These are phyloP conservation scores for Chaetomium tenue DNA, from an alignment of 495 filamentous ascomycete species.

Conservation along the genomic window DNA sequence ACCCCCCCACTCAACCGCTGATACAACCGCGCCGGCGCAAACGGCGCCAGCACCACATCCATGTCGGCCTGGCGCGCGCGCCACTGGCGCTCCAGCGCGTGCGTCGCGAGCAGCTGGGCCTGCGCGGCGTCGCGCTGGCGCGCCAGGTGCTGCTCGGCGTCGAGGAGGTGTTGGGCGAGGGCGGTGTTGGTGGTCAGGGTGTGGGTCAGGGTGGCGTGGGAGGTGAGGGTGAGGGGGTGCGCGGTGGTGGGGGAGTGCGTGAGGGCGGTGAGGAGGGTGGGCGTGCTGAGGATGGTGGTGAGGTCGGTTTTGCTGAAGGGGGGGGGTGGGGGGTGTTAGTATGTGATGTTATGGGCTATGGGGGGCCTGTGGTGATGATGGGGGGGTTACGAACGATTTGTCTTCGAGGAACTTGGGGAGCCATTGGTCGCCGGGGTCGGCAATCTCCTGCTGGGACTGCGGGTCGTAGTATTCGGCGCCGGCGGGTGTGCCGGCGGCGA, in stretches of 20 bases:
- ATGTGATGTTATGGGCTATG: background rate
- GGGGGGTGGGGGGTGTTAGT: background rate
- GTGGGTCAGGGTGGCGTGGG: conserved; percentile 53
- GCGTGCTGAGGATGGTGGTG: conserved; percentile 61
- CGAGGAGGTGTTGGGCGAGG: conserved; percentile 59
- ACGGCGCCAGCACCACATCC: conserved; percentile 79
- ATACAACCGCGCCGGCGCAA: conserved; percentile 80
- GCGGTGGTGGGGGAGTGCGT: conserved; percentile 62
- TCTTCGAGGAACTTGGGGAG: conserved; percentile 67
- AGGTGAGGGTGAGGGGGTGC: conserved; percentile 58
- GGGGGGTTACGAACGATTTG: conserved; percentile 60
- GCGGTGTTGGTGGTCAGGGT: conserved; percentile 70
- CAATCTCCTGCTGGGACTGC: conserved; percentile 26
- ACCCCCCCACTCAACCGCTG: conserved; percentile 70
- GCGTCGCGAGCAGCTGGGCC: conserved; percentile 74
- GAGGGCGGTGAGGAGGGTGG: conserved; percentile 59
- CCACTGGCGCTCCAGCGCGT: conserved; percentile 89
- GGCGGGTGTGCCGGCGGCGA: conserved; percentile 29
- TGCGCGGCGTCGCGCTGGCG: conserved; percentile 67
- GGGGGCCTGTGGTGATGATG: background rate
- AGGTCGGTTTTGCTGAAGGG: conserved; percentile 57
- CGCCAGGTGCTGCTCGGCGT: conserved; percentile 59
- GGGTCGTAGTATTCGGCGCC: background rate
- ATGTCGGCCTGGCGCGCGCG: conserved; percentile 81
- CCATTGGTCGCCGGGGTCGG: conserved; percentile 60